phyloP scores from a whole-genome alignment of 495 filamentous ascomycete genomes.

The Talaromyces stipitatus region DNA sequence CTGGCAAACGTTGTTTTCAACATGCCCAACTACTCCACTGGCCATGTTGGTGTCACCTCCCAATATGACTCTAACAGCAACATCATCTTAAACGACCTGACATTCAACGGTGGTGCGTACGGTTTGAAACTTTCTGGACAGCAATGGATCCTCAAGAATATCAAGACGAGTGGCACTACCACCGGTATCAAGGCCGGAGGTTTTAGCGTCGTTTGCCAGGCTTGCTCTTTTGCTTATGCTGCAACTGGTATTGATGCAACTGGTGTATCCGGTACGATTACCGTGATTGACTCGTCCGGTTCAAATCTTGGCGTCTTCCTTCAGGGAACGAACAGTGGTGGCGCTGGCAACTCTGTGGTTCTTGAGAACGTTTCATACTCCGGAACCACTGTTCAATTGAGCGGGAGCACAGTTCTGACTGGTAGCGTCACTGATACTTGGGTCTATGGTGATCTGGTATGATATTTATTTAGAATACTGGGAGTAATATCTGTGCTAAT shows the following conservation, averaged over 20 bases:
- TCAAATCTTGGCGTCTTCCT: conserved; percentile 37
- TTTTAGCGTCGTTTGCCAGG: conserved; percentile 21
- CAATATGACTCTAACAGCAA: conserved; percentile 50
- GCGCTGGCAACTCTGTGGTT: conserved; percentile 20
- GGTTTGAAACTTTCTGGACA: conserved; percentile 59
- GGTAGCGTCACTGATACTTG: conserved; percentile 20
- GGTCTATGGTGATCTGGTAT: conserved; percentile 22
- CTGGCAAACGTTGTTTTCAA: conserved; percentile 65
- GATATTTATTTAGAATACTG: background rate
- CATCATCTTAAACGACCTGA: conserved; percentile 39
- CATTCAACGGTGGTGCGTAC: conserved; percentile 56
- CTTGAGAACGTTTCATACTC: conserved; percentile 19
- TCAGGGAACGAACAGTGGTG: conserved; percentile 8
- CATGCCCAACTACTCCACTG: conserved; percentile 46
- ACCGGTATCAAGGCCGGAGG: conserved; percentile 43
- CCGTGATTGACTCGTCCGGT: conserved; percentile 31
- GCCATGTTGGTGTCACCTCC: conserved; percentile 59
- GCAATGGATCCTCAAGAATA: conserved; percentile 62
- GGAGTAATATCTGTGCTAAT: background rate
- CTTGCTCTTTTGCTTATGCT: conserved; percentile 20
- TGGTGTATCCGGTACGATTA: conserved; percentile 38
- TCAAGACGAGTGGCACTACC: conserved; percentile 47
- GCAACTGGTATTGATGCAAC: conserved; percentile 20
- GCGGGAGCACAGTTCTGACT: conserved; percentile 8
- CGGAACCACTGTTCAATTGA: conserved; percentile 16